Conservation (phyloP, 176 grass and related monocot genomes). For the Bromus sterilis region DNA sequence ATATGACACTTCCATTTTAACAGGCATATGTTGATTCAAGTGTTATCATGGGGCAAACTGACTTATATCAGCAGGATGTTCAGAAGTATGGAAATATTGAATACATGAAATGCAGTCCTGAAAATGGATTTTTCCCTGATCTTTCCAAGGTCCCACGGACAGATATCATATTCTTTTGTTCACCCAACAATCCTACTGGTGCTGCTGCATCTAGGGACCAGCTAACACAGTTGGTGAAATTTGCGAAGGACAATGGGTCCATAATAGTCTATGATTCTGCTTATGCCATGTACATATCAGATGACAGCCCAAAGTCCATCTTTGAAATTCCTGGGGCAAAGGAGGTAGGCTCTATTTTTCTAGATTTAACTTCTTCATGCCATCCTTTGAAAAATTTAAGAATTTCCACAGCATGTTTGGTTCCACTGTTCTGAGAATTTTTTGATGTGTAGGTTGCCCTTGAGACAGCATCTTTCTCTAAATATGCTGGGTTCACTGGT, state of each 20-base stretch:
- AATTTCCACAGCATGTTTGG: neutral
- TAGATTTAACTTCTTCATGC: neutral
- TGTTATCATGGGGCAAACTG: slow-evolving; percentile 86
- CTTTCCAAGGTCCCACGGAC: slow-evolving; percentile 56
- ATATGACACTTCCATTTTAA: slow-evolving; percentile 8
- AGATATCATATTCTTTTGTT: slow-evolving; percentile 97
- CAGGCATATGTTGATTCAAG: slow-evolving; percentile 96
- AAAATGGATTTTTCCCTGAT: slow-evolving; percentile 93
- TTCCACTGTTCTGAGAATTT: neutral
- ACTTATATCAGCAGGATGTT: slow-evolving; percentile 69
- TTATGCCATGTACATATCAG: slow-evolving; percentile 95
- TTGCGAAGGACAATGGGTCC: slow-evolving; percentile 78
- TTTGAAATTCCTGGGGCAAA: slow-evolving; percentile 97
- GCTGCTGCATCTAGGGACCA: slow-evolving; percentile 74
- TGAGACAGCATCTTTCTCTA: slow-evolving; percentile 94
- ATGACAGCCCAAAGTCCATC: slow-evolving; percentile 75
- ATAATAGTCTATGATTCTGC: slow-evolving; percentile 98
- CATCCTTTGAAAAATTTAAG: neutral
- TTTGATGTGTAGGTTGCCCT: slow-evolving; percentile 63
- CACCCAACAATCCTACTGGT: slow-evolving; percentile 93
- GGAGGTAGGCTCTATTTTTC: slow-evolving; percentile 46
- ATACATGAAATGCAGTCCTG: slow-evolving; percentile 91
- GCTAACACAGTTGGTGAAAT: slow-evolving; percentile 67
- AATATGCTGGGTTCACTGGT: slow-evolving; percentile 96
- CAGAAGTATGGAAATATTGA: slow-evolving; percentile 77